Percentiles rank a stretch among this genome's conserved stretches.
phyloP scores from a whole-genome alignment of 257 asterid species.

The Solanum appendiculatum region DNA sequence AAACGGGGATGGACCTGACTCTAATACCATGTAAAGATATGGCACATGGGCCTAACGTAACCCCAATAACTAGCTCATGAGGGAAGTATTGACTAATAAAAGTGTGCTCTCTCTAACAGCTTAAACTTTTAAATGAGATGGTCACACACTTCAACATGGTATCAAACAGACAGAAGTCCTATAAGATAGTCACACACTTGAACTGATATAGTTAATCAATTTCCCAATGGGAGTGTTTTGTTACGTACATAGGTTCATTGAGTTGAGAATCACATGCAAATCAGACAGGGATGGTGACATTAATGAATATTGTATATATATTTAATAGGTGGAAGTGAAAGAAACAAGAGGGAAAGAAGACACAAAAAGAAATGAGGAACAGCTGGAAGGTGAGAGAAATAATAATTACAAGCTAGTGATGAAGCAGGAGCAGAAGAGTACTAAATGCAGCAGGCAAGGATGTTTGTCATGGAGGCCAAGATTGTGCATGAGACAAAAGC shows the following conservation, averaged over 20 bases:
- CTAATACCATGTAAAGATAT: too few species aligned
- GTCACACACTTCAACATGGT: too few species aligned
- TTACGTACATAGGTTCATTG: background rate
- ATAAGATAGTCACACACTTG: too few species aligned
- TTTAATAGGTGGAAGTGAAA: conserved; percentile 14
- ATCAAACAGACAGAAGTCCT: too few species aligned
- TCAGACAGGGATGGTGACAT: background rate
- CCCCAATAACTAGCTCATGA: too few species aligned
- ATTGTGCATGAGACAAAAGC: conserved; percentile 29
- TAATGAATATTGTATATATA: background rate
- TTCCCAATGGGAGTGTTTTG: background rate
- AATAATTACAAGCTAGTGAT: conserved; percentile 14
- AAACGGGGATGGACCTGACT: too few species aligned
- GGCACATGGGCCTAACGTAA: too few species aligned
- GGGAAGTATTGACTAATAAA: too few species aligned
- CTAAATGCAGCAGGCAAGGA: conserved; percentile 14
- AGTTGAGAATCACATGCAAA: background rate
- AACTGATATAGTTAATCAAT: background rate
- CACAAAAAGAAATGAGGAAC: conserved; percentile 11
- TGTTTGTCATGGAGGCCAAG: conserved; percentile 38
- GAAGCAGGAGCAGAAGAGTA: conserved; percentile 3
- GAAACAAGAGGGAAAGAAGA: conserved; percentile 18
- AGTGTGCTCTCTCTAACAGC: too few species aligned
- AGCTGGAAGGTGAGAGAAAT: conserved; percentile 9
- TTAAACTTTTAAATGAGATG: too few species aligned